Conservation (phyloP, 2,329 filamentous ascomycete species). For the Monosporascus sp. region DNA sequence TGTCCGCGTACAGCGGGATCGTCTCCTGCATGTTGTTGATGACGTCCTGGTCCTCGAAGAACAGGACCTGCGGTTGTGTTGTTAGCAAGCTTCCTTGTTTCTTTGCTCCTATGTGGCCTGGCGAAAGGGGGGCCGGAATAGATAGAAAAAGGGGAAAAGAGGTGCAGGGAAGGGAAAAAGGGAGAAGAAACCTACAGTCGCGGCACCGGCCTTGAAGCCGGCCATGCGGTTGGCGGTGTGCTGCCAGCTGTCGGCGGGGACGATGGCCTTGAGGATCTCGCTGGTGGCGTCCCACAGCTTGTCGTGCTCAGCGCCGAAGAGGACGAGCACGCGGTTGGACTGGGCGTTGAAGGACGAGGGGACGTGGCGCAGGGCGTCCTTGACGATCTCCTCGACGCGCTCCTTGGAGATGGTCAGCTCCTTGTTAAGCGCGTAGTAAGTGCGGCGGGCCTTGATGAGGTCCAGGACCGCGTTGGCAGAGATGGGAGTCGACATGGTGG, state of each 20-base stretch:
- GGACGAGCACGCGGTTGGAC: constrained; percentile 69
- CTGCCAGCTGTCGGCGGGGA: constrained; percentile 60
- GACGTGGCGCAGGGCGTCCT: constrained; percentile 58
- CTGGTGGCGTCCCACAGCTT: constrained; percentile 76
- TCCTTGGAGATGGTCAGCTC: constrained; percentile 51
- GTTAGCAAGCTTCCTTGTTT: background rate
- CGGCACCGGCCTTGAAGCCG: constrained; percentile 66
- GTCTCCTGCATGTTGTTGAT: constrained; percentile 62
- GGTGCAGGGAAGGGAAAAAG: background rate
- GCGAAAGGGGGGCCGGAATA: background rate
- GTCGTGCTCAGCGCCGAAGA: constrained; percentile 78
- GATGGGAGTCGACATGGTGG: constrained; percentile 38
- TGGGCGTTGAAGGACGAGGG: constrained; percentile 89
- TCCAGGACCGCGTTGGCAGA: constrained; percentile 52
- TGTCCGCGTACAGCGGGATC: constrained; percentile 69
- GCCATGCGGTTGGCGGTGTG: constrained; percentile 35
- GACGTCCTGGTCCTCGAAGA: constrained; percentile 73
- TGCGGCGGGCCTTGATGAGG: constrained; percentile 62
- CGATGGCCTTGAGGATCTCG: constrained; percentile 60
- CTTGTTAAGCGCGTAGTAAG: constrained; percentile 63
- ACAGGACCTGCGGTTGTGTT: constrained; percentile 54
- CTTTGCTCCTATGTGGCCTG: background rate
- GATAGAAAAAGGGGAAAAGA: background rate
- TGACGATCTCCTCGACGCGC: constrained; percentile 60
- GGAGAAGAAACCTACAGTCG: constrained; percentile 54